Evolutionary conservation across 2,329 filamentous ascomycete genomes (phyloP).

Genomic region (Cytospora mali): DNA sequence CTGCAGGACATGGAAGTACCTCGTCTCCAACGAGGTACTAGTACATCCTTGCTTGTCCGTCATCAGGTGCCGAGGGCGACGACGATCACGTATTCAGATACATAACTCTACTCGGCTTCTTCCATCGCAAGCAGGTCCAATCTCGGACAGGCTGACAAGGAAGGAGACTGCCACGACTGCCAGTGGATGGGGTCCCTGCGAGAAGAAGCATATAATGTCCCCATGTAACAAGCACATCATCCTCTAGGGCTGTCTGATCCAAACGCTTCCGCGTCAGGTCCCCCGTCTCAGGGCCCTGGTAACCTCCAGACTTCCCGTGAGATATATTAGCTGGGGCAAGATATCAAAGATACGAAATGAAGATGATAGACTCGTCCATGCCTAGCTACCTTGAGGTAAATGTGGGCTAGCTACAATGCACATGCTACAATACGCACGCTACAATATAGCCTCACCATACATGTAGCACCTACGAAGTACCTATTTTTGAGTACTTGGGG

Average conservation of each 20-base stretch:
- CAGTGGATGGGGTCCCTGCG: constrained; percentile 7
- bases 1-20: constrained; percentile 12
- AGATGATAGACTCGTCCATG: background rate
- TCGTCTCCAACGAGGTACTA: background rate
- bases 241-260: constrained; percentile 5
- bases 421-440: no score
- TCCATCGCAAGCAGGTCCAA: constrained; percentile 7
- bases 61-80: constrained; percentile 13
- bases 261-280: background rate
- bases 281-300: background rate
- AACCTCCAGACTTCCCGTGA: background rate
- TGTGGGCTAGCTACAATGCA: no score
- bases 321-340: background rate
- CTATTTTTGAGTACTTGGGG: no score
- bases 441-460: no score
- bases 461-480: no score
- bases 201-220: constrained; percentile 10
- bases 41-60: background rate
- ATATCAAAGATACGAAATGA: background rate
- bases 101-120: background rate
- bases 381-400: background rate
- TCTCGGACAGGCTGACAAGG: background rate
- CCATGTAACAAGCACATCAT: no score
- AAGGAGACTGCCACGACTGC: constrained; percentile 9
- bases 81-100: constrained; percentile 1